Evolutionary conservation across 352 stramenopile species (phyloP).

Genomic region (Phytophthora idaei): DNA sequence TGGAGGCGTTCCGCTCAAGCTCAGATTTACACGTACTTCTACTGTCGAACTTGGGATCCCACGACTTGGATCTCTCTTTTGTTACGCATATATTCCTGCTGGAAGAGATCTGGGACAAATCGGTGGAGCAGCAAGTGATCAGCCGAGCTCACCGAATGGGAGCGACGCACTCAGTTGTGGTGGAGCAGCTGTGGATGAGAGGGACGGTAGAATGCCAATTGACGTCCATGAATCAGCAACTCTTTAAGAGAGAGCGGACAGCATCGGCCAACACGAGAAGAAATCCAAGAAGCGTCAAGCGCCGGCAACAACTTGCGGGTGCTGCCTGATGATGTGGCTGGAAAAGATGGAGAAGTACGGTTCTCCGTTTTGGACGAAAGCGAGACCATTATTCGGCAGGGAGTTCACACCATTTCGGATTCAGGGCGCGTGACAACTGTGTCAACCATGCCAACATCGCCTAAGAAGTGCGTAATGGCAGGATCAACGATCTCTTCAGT

Average conservation of each 20-base stretch:
- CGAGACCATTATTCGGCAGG: slow-evolving; percentile 34
- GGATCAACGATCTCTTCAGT: not conserved
- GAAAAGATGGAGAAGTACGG: slow-evolving; percentile 40
- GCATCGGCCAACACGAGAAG: slow-evolving; percentile 21
- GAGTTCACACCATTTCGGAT: slow-evolving; percentile 31
- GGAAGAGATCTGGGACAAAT: slow-evolving; percentile 96
- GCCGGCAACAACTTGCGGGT: slow-evolving; percentile 43
- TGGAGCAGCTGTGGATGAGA: slow-evolving; percentile 91
- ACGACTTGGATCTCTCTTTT: slow-evolving; percentile 96
- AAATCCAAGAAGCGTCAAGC: slow-evolving; percentile 24
- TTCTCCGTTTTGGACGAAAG: slow-evolving; percentile 41
- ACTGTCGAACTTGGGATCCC: slow-evolving; percentile 91
- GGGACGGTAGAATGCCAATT: slow-evolving; percentile 79
- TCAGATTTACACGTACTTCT: slow-evolving; percentile 89
- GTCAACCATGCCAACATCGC: slow-evolving; percentile 6
- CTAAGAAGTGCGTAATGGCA: not conserved
- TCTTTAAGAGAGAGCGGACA: slow-evolving; percentile 15
- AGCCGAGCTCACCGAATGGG: slow-evolving; percentile 96
- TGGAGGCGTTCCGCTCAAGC: slow-evolving; percentile 55
- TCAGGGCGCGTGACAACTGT: slow-evolving; percentile 22
- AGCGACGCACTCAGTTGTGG: slow-evolving; percentile 84
- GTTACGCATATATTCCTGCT: slow-evolving; percentile 98
- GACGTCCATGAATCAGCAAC: slow-evolving; percentile 20
- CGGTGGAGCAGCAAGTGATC: slow-evolving; percentile 95
- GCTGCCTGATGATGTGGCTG: slow-evolving; percentile 31